phyloP scores from a whole-genome alignment of 495 filamentous ascomycete species.

The Peziza echinospora region DNA sequence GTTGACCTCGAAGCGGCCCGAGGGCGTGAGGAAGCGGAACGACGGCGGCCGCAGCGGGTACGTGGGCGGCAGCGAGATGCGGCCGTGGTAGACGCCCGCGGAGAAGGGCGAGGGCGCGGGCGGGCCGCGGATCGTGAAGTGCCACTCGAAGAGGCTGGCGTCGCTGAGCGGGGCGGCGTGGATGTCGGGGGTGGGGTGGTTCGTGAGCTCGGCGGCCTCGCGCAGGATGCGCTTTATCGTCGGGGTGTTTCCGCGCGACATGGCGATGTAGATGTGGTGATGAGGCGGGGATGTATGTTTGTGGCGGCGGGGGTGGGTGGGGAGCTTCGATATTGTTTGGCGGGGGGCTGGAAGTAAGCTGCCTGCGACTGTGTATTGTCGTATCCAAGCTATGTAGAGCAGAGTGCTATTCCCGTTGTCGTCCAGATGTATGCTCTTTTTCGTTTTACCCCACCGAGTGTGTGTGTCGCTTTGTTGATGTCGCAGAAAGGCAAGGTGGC shows the following conservation, averaged over 20 bases:
- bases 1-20: slow-evolving; percentile 86
- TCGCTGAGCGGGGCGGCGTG: slow-evolving; percentile 55
- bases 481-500: no score
- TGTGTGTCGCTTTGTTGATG: no score
- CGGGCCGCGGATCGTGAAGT: slow-evolving; percentile 90
- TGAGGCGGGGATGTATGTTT: no score
- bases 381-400: no score
- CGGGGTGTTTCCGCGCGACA: slow-evolving; percentile 35
- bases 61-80: slow-evolving; percentile 67
- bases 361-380: no score
- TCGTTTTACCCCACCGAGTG: no score
- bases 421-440: no score
- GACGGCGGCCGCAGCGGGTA: slow-evolving; percentile 80
- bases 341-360: no score
- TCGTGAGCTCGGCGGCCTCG: slow-evolving; percentile 67
- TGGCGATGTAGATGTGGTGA: slow-evolving; percentile 34
- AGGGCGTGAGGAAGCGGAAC: slow-evolving; percentile 86
- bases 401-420: no score
- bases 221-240: slow-evolving; percentile 63
- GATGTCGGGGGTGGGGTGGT: slow-evolving; percentile 57
- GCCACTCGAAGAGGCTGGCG: slow-evolving; percentile 90
- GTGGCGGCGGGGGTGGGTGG: no score
- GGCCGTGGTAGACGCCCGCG: slow-evolving; percentile 76
- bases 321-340: no score
- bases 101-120: slow-evolving; percentile 54